Evolutionary conservation across 345 rosid species (phyloP).

Genomic region (Citrus sp.): DNA sequence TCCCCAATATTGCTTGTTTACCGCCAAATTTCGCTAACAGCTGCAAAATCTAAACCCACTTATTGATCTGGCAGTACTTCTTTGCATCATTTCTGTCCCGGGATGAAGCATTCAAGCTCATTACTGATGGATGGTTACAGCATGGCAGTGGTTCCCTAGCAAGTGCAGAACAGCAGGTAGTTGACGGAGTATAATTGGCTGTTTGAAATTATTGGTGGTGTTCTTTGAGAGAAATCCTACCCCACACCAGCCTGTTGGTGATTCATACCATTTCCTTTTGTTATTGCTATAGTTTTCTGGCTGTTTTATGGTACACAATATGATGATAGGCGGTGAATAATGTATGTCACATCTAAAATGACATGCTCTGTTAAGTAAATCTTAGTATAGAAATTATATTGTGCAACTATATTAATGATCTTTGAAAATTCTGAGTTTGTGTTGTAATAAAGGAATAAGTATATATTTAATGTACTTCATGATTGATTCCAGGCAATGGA

Average conservation of each 20-base stretch:
- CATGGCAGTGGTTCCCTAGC: conserved; percentile 26
- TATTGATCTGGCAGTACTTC: conserved; percentile 48
- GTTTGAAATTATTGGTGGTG: neutral
- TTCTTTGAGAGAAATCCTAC: neutral
- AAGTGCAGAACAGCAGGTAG: conserved; percentile 52
- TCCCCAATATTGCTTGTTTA: conserved; percentile 1
- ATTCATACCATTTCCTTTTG: neutral
- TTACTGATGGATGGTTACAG: conserved; percentile 56
- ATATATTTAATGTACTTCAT: neutral
- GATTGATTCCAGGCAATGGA: neutral
- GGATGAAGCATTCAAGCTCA: conserved; percentile 66
- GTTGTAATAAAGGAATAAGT: neutral
- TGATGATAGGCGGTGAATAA: neutral
- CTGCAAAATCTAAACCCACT: conserved; percentile 20
- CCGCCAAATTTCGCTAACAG: conserved; percentile 6
- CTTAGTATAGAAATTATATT: neutral
- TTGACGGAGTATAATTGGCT: neutral
- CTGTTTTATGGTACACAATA: neutral
- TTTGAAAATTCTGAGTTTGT: neutral
- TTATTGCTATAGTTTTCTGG: neutral
- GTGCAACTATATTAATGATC: neutral
- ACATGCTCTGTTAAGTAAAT: neutral
- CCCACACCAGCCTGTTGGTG: neutral
- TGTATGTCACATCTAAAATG: neutral
- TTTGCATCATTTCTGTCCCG: conserved; percentile 74